A percentile compares a stretch with the other conserved stretches of the same genome.
Conservation (phyloP, 305 asterid species). For the Fraxinus dipetala region DNA sequence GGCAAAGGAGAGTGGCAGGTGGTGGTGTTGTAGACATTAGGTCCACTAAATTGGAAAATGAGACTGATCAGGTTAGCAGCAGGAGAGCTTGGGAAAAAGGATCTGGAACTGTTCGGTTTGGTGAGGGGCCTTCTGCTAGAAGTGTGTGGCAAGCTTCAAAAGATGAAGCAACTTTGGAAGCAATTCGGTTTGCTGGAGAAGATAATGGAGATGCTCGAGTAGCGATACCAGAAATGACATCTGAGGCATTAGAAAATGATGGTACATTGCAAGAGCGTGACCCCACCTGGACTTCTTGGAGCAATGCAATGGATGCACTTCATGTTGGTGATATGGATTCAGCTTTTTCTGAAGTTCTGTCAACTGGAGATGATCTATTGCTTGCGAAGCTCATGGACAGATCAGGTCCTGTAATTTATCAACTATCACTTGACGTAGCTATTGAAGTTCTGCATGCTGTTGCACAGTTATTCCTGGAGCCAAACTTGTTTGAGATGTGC, state of each 20-base stretch:
- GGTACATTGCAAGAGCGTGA: slow-evolving; percentile 66
- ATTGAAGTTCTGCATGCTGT: slow-evolving; percentile 69
- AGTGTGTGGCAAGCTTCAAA: slow-evolving; percentile 99
- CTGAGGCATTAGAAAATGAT: slow-evolving; percentile 76
- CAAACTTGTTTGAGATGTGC: slow-evolving; percentile 67
- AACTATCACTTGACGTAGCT: slow-evolving; percentile 76
- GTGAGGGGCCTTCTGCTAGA: slow-evolving; percentile 99
- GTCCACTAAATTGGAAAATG: slow-evolving; percentile 62
- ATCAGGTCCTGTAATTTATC: slow-evolving; percentile 87
- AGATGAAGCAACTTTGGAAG: slow-evolving; percentile 97
- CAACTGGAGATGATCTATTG: slow-evolving; percentile 80
- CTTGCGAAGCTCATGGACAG: slow-evolving; percentile 94
- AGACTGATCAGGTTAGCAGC: slow-evolving; percentile 57
- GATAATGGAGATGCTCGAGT: slow-evolving; percentile 73
- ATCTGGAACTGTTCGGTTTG: slow-evolving; percentile 72
- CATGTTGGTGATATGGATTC: slow-evolving; percentile 74
- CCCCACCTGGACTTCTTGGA: slow-evolving; percentile 85
- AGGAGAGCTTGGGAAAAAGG: slow-evolving; percentile 87
- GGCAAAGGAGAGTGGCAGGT: slow-evolving; percentile 55
- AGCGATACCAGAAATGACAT: slow-evolving; percentile 72
- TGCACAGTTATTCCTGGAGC: slow-evolving; percentile 77
- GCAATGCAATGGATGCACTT: slow-evolving; percentile 94
- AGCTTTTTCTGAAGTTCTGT: slow-evolving; percentile 85
- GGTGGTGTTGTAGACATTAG: slow-evolving; percentile 47
- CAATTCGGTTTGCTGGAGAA: slow-evolving; percentile 93